Evolutionary conservation across 306 rosid genomes (phyloP).

Genomic region (Canavalia gladiata): DNA sequence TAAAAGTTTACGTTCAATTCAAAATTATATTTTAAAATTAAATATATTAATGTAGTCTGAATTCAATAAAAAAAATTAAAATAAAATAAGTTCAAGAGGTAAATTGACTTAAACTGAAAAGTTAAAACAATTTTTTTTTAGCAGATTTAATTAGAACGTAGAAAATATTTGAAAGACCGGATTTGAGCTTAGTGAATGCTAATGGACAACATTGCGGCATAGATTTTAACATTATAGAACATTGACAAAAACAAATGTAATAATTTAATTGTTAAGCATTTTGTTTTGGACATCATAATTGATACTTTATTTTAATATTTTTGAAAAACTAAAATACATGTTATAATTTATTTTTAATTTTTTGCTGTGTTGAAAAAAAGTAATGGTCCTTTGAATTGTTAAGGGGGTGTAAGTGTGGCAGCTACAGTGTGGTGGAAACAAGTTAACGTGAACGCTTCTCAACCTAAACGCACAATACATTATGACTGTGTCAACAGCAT

Average conservation of each 20-base stretch:
- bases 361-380: background rate
- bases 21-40: no score
- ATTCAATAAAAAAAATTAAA: no score
- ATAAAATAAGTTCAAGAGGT: no score
- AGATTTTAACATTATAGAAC: background rate
- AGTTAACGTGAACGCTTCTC: background rate
- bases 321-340: background rate
- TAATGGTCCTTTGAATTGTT: background rate
- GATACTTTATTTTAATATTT: background rate
- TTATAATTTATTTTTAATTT: background rate
- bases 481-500: background rate
- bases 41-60: no score
- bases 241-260: background rate
- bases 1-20: no score
- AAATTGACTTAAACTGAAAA: no score
- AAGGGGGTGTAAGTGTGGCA: background rate
- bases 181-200: no score
- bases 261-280: no score
- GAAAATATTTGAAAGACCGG: no score
- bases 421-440: background rate
- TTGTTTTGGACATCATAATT: no score
- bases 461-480: slow-evolving; percentile 2
- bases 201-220: background rate
- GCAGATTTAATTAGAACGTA: no score
- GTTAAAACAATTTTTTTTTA: no score